phyloP scores from a whole-genome alignment of 2,329 filamentous ascomycete species.

The Paraphoma chrysanthemicola region DNA sequence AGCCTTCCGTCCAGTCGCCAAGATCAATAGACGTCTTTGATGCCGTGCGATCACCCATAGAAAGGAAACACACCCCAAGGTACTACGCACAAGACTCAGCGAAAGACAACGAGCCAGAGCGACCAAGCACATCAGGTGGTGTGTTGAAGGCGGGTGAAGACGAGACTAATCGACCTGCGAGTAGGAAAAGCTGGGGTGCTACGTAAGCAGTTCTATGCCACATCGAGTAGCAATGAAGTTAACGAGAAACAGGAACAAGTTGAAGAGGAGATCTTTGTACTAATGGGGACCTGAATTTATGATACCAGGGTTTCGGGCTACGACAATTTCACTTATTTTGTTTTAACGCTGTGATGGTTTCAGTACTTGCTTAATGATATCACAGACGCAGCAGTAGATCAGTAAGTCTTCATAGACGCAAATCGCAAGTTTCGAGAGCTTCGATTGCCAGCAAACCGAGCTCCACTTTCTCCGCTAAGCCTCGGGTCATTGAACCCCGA shows the following conservation, averaged over 20 bases:
- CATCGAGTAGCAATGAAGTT: not conserved
- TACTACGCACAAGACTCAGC: constrained; percentile 21
- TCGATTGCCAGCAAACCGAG: not conserved
- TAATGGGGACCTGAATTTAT: not conserved
- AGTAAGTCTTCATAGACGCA: not conserved
- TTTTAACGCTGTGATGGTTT: not conserved
- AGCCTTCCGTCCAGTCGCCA: not conserved
- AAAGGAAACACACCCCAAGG: constrained; percentile 2
- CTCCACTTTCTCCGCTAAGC: not conserved
- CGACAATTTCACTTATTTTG: not conserved
- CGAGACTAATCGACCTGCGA: constrained; percentile 18
- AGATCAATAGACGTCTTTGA: not conserved
- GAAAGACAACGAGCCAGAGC: constrained; percentile 6
- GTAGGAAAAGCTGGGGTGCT: constrained; percentile 28
- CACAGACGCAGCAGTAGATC: not conserved
- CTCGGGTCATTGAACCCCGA: not conserved
- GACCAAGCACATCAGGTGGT: constrained; percentile 9
- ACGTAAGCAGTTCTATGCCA: constrained; percentile 23
- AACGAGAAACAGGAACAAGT: constrained; percentile 15
- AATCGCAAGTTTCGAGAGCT: not conserved
- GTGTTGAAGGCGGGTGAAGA: constrained; percentile 9
- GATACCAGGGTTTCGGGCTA: not conserved
- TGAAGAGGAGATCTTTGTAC: constrained; percentile 20
- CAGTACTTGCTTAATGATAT: no score
- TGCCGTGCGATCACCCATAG: not conserved